Evolutionary conservation across 2,329 filamentous ascomycete species (phyloP), one percentile per base, ranked within the genome.

Genomic region (Epicoccum sorghinum): DNA sequence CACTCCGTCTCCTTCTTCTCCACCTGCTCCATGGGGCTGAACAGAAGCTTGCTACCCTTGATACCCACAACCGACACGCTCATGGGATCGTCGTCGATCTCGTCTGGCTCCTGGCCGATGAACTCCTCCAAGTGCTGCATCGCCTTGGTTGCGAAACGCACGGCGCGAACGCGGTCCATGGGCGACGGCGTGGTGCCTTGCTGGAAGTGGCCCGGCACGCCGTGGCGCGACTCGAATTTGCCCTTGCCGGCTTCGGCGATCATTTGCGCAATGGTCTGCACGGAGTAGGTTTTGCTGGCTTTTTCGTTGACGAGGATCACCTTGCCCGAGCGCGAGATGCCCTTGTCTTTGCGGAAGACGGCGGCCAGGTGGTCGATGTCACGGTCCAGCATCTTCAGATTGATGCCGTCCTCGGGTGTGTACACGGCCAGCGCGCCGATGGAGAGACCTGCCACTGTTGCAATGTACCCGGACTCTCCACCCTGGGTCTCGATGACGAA

Each of bases 401-500:
- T 89, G 76, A 99, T 91, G 6, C 95, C 95, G 77, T 99, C 92
- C 76, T 99, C 95, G 1, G 95, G 95, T 4, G 93, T 98, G 77
- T 99, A 99, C 10, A 98, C 93, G 1, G 93, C 93, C 12, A 90
- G 83, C 7, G 95, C 95, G 50, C 95, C 95, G 13, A 98, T 91
- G n/a, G 89, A 87, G 12, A 99, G 85, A 44, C 93, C 95, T 12
- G 90, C 92, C 51, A 97, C 84, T 0, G 91, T 96, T 25, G 93
- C 93, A 55, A 98, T 86, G 76, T 98, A 99, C 18, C 95, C 95
- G 4, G 91, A 97, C 52, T 90, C 88, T 32, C 95, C 95, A 67
- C 95, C 95, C 78, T 99, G 95, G 0, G 95, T 98, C 79, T 99
- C 95, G 49, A 99, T 93, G 47, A 99, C 93, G 77, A 99, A 99